These are phyloP conservation scores for Colletotrichum higginsianum DNA, from an alignment of 2,329 filamentous ascomycete species.

Conservation along the genomic window DNA sequence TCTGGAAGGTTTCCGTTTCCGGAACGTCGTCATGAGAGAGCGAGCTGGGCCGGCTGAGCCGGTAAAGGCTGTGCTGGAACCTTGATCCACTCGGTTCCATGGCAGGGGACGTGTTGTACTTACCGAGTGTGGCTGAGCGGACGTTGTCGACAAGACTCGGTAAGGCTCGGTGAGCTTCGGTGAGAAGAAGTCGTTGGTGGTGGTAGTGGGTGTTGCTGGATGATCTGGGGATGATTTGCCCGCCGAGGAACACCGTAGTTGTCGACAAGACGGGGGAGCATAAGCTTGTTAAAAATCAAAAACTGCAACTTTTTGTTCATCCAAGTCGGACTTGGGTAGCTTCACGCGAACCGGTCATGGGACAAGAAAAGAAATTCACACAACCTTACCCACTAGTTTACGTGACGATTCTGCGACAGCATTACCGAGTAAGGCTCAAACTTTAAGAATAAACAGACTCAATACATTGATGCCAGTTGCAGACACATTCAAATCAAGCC, in stretches of 20 bases:
- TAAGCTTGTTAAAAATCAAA: neutral
- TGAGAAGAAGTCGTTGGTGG: neutral
- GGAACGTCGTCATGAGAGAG: neutral
- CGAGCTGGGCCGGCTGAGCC: neutral
- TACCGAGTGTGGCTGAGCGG: neutral
- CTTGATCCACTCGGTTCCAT: neutral
- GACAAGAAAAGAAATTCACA: too few species aligned
- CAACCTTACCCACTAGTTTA: too few species aligned
- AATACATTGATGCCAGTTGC: neutral
- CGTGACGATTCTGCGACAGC: too few species aligned
- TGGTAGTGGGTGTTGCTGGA: neutral
- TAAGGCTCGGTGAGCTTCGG: neutral
- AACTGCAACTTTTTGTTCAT: neutral
- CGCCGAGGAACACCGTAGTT: neutral
- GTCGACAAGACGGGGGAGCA: neutral
- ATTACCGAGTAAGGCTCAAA: neutral
- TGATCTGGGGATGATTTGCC: neutral
- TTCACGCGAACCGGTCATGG: too few species aligned
- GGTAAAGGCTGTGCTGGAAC: neutral
- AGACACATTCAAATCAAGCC: neutral
- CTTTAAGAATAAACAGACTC: neutral
- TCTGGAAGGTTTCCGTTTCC: conserved; percentile 21
- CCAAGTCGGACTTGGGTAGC: too few species aligned
- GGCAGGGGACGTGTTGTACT: neutral
- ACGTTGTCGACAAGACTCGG: neutral